Evolutionary conservation across 805 yeast genomes (phyloP), one percentile per base, ranked within the genome.

Genomic region (Lachancea nothofagi): DNA sequence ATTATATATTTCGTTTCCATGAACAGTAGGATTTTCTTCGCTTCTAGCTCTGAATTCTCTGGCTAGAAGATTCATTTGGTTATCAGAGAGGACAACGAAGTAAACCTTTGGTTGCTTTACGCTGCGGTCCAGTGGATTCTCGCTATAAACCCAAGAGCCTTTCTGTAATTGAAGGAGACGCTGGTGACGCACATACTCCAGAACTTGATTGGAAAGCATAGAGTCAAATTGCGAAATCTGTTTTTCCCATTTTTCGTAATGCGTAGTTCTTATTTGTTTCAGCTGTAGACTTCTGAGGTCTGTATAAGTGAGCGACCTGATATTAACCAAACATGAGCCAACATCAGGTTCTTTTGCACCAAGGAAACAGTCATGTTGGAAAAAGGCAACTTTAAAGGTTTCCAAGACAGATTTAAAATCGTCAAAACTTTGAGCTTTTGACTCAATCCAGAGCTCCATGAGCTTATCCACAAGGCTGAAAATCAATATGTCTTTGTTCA

Each of bases 131-230:
- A 61, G 45, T 15, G 83, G 87, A 38, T 71, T 65, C 26, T 78
- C 81, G 1, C 80, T 71, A 54, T 69, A 81, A 10, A 83, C 89
- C 95, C 95, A 86, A 2, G 83, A 73, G 1, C 95, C 95, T 51
- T 74, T 78, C 20, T 86, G 77, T 35, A 86, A 62, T 53, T 78
- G 80, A 42, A 83, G 61, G 33, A 81, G 77, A 50, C 90, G 70
- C 62, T 83, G 93, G 55, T 83, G 88, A 42, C 75, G 74, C 12
- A 85, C 87, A 55, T 83, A 83, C 27, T 78, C 80, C 42, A 71
- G 64, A 0, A 81, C 83, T 54, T 86, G 87, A 10, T 61, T 55
- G 8, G 70, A 56, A 41, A 83, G 65, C 22, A 70, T 59, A 3
- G 59, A 57, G 51, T 76, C 72, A 52, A 85, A 80, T 21, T 64